Conservation (phyloP, 2,329 filamentous ascomycete species). For the Hymenoscyphus infarciens region DNA sequence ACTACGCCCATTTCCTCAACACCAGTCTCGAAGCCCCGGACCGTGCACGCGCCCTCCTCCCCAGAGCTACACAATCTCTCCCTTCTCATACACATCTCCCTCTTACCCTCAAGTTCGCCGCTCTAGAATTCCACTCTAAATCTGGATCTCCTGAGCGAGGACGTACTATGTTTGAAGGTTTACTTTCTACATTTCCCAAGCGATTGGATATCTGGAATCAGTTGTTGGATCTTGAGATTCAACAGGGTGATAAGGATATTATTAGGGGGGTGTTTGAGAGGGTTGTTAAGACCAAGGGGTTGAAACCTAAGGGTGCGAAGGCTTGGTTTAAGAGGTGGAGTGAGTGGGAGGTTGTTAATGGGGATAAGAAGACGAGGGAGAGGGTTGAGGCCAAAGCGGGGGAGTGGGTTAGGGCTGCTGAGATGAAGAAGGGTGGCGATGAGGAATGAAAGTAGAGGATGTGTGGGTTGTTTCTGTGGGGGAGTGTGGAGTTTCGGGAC, state of each 20-base stretch:
- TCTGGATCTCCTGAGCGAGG: constrained; percentile 86
- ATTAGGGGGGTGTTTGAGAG: constrained; percentile 80
- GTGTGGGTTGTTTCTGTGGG: neutral
- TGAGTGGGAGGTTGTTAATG: constrained; percentile 76
- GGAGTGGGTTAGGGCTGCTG: constrained; percentile 60
- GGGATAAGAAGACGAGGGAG: constrained; percentile 66
- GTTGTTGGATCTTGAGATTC: constrained; percentile 78
- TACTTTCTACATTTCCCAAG: constrained; percentile 82
- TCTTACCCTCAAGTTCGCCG: constrained; percentile 82
- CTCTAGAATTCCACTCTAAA: constrained; percentile 82
- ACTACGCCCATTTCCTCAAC: constrained; percentile 93
- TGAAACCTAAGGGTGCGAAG: constrained; percentile 80
- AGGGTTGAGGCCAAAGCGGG: constrained; percentile 66
- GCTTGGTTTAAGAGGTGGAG: constrained; percentile 92
- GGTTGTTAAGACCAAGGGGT: constrained; percentile 61
- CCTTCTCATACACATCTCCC: constrained; percentile 61
- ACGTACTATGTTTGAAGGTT: constrained; percentile 87
- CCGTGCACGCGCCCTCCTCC: constrained; percentile 73
- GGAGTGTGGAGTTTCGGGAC: neutral
- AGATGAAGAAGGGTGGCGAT: constrained; percentile 37
- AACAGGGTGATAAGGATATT: constrained; percentile 52
- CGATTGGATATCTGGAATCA: constrained; percentile 92
- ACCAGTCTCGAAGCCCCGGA: constrained; percentile 65
- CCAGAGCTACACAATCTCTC: constrained; percentile 81
- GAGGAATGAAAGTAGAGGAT: neutral